phyloP scores from a whole-genome alignment of 2,329 filamentous ascomycete genomes.

The Microcera coccophila region DNA sequence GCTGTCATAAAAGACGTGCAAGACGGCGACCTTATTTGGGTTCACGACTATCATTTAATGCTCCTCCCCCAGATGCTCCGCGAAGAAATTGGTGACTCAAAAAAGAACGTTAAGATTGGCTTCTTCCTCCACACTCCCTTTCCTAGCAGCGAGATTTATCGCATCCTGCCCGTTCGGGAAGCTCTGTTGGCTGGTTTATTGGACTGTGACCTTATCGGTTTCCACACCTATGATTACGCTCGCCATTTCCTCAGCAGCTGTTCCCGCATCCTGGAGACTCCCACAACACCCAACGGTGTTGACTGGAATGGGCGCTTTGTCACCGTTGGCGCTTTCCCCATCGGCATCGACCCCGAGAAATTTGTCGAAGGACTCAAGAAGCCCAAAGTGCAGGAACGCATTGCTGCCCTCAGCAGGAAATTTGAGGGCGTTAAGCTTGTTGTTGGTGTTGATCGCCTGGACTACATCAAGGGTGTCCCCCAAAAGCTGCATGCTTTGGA shows the following conservation, averaged over 20 bases:
- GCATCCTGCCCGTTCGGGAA: constrained; percentile 89
- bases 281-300: constrained; percentile 88
- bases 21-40: constrained; percentile 94
- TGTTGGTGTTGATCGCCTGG: constrained; percentile 90
- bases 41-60: constrained; percentile 99
- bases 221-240: constrained; percentile 99
- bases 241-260: constrained; percentile 95
- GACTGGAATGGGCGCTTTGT: constrained; percentile 86
- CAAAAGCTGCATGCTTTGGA: constrained; percentile 96
- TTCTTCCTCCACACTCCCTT: constrained; percentile 98
- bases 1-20: constrained; percentile 81
- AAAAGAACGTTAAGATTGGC: constrained; percentile 93
- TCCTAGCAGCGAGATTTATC: constrained; percentile 93
- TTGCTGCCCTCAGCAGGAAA: constrained; percentile 78
- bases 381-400: constrained; percentile 81
- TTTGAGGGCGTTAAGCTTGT: constrained; percentile 96
- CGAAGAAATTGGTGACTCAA: constrained; percentile 74
- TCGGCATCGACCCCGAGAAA: constrained; percentile 96
- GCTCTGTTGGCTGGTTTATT: constrained; percentile 82
- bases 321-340: constrained; percentile 91
- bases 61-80: constrained; percentile 92
- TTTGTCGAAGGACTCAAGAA: constrained; percentile 86
- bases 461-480: constrained; percentile 98
- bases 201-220: constrained; percentile 91
- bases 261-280: constrained; percentile 77